These are phyloP conservation scores for Yarrowia hollandica DNA, from an alignment of 805 yeast genomes.

Conservation along the genomic window DNA sequence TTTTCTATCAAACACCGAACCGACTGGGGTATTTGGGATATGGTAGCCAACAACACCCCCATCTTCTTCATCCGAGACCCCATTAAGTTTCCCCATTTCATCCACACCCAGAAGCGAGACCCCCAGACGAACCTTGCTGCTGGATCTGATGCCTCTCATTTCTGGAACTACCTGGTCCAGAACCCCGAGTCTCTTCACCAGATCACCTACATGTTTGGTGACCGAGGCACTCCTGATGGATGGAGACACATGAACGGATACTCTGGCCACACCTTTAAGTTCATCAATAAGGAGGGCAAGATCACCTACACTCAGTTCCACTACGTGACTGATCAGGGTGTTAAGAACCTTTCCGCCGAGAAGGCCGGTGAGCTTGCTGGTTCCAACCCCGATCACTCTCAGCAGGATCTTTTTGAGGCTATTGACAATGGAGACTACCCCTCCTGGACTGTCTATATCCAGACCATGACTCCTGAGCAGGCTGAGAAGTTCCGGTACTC, in stretches of 20 bases:
- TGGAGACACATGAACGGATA: slow-evolving; percentile 80
- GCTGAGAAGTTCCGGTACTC: slow-evolving; percentile 75
- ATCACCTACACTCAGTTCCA: slow-evolving; percentile 81
- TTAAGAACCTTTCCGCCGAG: slow-evolving; percentile 44
- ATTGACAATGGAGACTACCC: slow-evolving; percentile 79
- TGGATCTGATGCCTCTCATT: slow-evolving; percentile 62
- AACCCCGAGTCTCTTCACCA: slow-evolving; percentile 78
- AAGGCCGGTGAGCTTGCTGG: slow-evolving; percentile 55
- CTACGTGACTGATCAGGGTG: slow-evolving; percentile 64
- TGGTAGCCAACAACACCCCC: slow-evolving; percentile 85
- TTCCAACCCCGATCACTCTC: slow-evolving; percentile 74
- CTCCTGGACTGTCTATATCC: slow-evolving; percentile 82
- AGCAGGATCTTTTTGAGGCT: slow-evolving; percentile 73
- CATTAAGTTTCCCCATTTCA: slow-evolving; percentile 80
- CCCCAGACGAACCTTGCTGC: slow-evolving; percentile 71
- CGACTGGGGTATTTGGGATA: slow-evolving; percentile 80
- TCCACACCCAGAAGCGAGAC: slow-evolving; percentile 85
- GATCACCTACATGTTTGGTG: slow-evolving; percentile 69
- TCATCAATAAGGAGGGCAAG: slow-evolving; percentile 65
- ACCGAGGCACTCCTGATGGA: slow-evolving; percentile 78
- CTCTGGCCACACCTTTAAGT: slow-evolving; percentile 82
- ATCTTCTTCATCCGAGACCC: slow-evolving; percentile 84
- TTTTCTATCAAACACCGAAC: slow-evolving; percentile 78
- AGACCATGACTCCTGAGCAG: slow-evolving; percentile 81
- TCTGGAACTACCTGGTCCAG: slow-evolving; percentile 77